Conservation (phyloP, 768 basidiomycete species). For the Nidularia sp. region DNA sequence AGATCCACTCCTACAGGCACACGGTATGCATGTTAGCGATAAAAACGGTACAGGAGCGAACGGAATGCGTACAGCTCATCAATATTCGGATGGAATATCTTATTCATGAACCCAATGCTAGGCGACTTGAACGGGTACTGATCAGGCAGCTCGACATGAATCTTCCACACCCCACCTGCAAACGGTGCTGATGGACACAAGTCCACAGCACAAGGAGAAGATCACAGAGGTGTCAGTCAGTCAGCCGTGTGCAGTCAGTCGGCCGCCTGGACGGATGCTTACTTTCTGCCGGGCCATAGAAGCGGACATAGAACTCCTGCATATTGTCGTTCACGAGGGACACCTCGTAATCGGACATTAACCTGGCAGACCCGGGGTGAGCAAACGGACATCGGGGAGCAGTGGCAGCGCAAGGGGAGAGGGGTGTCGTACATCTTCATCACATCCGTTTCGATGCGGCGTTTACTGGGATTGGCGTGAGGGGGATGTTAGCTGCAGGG, state of each 20-base stretch:
- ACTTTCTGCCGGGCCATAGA: constrained; percentile 95
- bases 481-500: constrained; percentile 4
- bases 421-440: constrained; percentile 83
- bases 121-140: constrained; percentile 99
- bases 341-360: constrained; percentile 99
- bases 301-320: constrained; percentile 98
- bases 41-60: neutral
- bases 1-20: constrained; percentile 75
- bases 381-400: constrained; percentile 3
- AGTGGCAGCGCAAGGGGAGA: neutral
- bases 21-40: constrained; percentile 3
- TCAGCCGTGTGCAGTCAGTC: neutral
- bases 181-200: constrained; percentile 71
- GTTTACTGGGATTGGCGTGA: constrained; percentile 80
- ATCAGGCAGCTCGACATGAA: constrained; percentile 97
- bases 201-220: too few species aligned
- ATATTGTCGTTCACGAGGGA: constrained; percentile 97
- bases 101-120: constrained; percentile 99
- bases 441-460: constrained; percentile 97
- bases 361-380: constrained; percentile 37
- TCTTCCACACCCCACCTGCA: constrained; percentile 98
- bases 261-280: constrained; percentile 22
- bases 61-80: constrained; percentile 83
- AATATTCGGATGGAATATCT: constrained; percentile 99
- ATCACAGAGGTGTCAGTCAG: too few species aligned